Evolutionary conservation across 179 eudicot genomes (phyloP).

Genomic region (Pouteria campechiana): DNA sequence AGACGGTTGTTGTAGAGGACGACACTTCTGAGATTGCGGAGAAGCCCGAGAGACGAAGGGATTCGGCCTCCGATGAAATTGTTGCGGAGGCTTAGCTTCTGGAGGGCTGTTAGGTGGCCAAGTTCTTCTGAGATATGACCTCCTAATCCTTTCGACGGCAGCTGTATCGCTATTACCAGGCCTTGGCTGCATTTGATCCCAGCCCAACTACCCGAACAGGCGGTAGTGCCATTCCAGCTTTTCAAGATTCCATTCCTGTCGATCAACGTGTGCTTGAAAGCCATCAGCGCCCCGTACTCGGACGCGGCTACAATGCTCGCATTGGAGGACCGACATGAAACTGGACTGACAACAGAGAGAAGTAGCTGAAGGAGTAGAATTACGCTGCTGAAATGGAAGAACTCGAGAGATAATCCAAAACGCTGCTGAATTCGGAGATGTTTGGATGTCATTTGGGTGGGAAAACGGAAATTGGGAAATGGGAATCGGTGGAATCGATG

Average conservation of each 20-base stretch:
- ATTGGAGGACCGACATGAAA: constrained; percentile 23
- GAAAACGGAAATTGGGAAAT: too few relatives aligned
- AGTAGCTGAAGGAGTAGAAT: constrained; percentile 3
- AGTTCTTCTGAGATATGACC: constrained; percentile 52
- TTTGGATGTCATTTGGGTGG: too few relatives aligned
- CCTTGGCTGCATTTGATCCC: constrained; percentile 70
- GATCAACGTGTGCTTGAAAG: constrained; percentile 40
- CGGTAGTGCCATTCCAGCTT: constrained; percentile 60
- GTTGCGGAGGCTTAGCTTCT: constrained; percentile 75
- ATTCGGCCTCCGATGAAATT: constrained; percentile 52
- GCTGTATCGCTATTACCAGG: constrained; percentile 48
- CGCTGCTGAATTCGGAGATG: too few relatives aligned
- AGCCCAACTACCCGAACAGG: constrained; percentile 71
- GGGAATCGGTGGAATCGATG: too few relatives aligned
- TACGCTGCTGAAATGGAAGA: too few relatives aligned
- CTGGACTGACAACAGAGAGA: constrained; percentile 6
- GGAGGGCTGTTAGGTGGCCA: constrained; percentile 42
- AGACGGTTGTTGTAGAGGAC: constrained; percentile 66
- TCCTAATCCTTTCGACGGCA: constrained; percentile 59
- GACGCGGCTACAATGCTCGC: constrained; percentile 30
- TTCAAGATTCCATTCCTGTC: constrained; percentile 29
- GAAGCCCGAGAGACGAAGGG: constrained; percentile 56
- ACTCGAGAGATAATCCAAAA: too few relatives aligned
- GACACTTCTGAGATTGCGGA: constrained; percentile 67
- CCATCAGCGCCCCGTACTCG: constrained; percentile 59